Base-by-base conservation (phyloP, 2,329 filamentous ascomycete genomes). In the Hirsutella rhossiliensis region DNA sequence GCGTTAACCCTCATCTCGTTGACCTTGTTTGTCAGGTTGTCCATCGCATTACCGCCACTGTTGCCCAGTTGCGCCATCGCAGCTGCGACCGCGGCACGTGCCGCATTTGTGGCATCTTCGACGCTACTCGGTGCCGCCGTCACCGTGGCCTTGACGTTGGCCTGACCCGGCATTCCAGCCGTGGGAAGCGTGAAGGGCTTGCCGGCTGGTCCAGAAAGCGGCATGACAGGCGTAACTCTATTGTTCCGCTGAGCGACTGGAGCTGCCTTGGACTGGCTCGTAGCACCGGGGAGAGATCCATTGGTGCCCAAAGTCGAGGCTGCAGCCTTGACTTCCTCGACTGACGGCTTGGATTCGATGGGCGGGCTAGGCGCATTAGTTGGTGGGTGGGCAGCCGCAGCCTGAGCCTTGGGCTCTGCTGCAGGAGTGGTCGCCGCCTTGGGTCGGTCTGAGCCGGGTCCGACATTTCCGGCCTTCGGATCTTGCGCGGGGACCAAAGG, bases 71-170 rank as follows among this genome's bases (percentile, higher is more conserved):
- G 83, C 1, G 84, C 82, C 81, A 88, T 87, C 2, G 85, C 85
- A 36, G 82, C 77, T 43, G 84, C 83, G n/a, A 87, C 84, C 9
- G 84, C 84, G 28, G 82, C 84, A 53, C 80, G 82, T 1, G 84
- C 84, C 34, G 82, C 78, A 57, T 82, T 78, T 0, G 84, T 88
- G 2, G 84, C 82, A 62, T 84, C 81, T 49, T 76, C 72, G 11
- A 82, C 66, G 39, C 65, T 56, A 59, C 48, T 54, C 0, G 61
- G 59, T 1, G 56, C 56, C 19, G 72, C 59, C 38, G 62, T 44
- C n/a, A 53, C 55, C 5, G 61, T 53, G 9, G 59, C 51, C 47
- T 70, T 68, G 2, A 64, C 56, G 11, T 59, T 54, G 3, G 66
- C 56, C 5, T 56, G 54, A 2, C 50, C 49, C 13, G 52, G 40